Conservation (phyloP, 148 eudicot genomes). For the Camellia japonica region DNA sequence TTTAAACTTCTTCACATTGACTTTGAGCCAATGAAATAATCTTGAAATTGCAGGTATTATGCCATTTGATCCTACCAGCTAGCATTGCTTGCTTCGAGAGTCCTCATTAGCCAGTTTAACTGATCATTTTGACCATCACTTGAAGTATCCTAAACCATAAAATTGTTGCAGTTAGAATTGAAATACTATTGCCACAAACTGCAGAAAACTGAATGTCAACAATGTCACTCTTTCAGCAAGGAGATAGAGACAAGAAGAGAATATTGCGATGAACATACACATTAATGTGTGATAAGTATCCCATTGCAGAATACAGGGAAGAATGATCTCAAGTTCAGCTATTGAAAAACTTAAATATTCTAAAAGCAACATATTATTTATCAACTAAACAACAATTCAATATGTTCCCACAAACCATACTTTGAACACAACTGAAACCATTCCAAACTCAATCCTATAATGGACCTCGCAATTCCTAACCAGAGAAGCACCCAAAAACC, state of each 20-base stretch:
- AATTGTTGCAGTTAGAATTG: neutral
- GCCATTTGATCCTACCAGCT: slow-evolving; percentile 36
- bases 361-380: neutral
- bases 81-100: slow-evolving; percentile 33
- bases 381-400: neutral
- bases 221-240: neutral
- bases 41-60: neutral
- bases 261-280: neutral
- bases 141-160: slow-evolving; percentile 34
- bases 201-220: too few species aligned
- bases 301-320: neutral
- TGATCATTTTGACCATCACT: slow-evolving; percentile 26
- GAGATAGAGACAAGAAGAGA: neutral
- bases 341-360: neutral
- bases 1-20: neutral
- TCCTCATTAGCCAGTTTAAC: slow-evolving; percentile 26
- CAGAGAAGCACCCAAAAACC: neutral
- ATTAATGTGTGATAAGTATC: neutral
- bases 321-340: neutral
- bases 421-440: neutral
- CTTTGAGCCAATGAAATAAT: neutral
- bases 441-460: neutral
- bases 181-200: neutral
- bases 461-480: neutral
- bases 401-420: neutral